phyloP scores from a whole-genome alignment of 257 asterid species.

The Primulina tabacum region DNA sequence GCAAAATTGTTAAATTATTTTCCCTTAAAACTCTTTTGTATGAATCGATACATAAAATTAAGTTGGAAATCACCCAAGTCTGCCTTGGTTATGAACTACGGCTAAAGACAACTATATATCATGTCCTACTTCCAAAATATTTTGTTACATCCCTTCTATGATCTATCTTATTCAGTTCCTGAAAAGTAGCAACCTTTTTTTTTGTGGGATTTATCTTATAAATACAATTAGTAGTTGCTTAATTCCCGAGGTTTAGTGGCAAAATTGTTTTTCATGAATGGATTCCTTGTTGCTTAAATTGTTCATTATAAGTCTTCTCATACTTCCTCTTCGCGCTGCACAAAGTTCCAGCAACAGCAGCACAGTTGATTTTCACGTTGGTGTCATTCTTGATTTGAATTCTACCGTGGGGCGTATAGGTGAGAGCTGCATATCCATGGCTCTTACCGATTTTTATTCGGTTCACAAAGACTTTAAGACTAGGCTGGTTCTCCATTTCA shows the following conservation, averaged over 20 bases:
- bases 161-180: too few relatives aligned
- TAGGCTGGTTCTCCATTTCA: constrained; percentile 32
- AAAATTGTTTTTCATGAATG: neutral
- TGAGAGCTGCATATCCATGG: constrained; percentile 33
- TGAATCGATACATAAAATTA: too few relatives aligned
- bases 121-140: neutral
- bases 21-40: too few relatives aligned
- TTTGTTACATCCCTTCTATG: too few relatives aligned
- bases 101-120: too few relatives aligned
- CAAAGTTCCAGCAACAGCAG: neutral
- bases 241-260: neutral
- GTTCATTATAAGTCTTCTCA: neutral
- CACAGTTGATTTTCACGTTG: neutral
- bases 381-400: neutral
- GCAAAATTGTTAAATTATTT: too few relatives aligned
- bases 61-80: too few relatives aligned
- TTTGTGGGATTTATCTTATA: too few relatives aligned
- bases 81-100: too few relatives aligned
- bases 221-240: too few relatives aligned
- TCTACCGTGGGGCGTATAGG: constrained; percentile 41
- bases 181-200: too few relatives aligned
- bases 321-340: neutral
- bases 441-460: constrained; percentile 41
- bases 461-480: constrained; percentile 29
- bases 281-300: neutral